phyloP scores from a whole-genome alignment of 192 early-diverging fungal genomes.

The Coemansia sp. region DNA sequence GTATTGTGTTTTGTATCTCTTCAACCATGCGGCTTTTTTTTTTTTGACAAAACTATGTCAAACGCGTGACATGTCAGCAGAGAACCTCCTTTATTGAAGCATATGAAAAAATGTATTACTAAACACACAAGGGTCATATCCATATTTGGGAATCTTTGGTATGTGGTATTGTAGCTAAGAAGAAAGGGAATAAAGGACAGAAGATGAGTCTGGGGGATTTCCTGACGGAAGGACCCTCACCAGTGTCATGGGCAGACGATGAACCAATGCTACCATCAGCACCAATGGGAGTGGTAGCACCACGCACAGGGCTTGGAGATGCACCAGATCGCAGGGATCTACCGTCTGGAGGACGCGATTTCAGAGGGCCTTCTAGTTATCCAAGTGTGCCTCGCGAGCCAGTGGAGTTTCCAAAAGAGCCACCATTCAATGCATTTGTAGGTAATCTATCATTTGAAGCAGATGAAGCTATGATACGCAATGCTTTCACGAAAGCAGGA shows the following conservation, averaged over 20 bases:
- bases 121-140: no score
- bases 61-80: background rate
- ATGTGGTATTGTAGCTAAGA: constrained; percentile 52
- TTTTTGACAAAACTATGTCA: background rate
- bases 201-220: constrained; percentile 89
- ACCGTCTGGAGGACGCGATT: constrained; percentile 7
- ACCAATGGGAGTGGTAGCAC: constrained; percentile 39
- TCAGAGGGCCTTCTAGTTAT: constrained; percentile 4
- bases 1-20: background rate
- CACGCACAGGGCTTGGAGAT: constrained; percentile 35
- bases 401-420: constrained; percentile 72
- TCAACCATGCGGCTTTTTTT: background rate
- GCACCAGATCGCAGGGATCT: constrained; percentile 30
- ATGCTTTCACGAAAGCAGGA: constrained; percentile 68
- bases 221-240: constrained; percentile 28
- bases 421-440: constrained; percentile 88
- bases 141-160: background rate
- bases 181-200: constrained; percentile 64
- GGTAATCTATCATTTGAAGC: constrained; percentile 89
- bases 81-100: background rate
- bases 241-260: constrained; percentile 87
- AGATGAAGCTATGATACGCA: constrained; percentile 70
- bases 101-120: background rate
- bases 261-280: constrained; percentile 83
- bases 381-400: constrained; percentile 30